phyloP scores from a whole-genome alignment of 2,329 filamentous ascomycete species.

The Zasmidium citrigriseum region DNA sequence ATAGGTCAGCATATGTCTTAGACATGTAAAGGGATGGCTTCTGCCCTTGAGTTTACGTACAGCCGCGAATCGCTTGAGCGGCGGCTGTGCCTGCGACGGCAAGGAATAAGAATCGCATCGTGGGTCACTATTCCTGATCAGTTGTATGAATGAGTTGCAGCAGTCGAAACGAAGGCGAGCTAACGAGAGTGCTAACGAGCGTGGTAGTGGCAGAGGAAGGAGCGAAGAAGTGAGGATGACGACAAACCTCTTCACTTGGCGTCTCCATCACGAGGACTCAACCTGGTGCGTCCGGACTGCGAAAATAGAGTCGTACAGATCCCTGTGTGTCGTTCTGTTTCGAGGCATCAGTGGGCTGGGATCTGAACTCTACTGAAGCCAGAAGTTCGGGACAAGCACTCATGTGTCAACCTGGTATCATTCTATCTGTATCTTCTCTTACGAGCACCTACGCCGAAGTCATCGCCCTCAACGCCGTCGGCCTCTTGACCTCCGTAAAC shows the following conservation, averaged over 20 bases:
- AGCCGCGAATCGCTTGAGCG: neutral
- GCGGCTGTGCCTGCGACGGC: neutral
- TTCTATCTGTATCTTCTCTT: too few species aligned
- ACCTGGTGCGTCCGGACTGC: neutral
- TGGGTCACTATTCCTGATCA: too few species aligned
- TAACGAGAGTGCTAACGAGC: neutral
- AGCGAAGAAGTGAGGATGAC: neutral
- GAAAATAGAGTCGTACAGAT: neutral
- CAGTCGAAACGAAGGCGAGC: too few species aligned
- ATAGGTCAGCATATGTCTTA: too few species aligned
- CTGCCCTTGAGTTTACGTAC: too few species aligned
- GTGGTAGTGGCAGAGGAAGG: neutral
- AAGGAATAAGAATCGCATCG: neutral
- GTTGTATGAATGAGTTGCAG: too few species aligned
- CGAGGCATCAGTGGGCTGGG: neutral
- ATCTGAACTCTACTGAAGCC: neutral
- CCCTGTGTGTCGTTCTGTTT: neutral
- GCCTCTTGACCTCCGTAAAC: conserved; percentile 37
- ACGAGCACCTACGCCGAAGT: neutral
- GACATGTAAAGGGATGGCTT: too few species aligned
- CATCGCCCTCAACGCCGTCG: neutral
- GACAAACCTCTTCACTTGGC: neutral
- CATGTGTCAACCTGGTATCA: too few species aligned
- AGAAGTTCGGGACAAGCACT: too few species aligned
- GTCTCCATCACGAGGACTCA: neutral